These are phyloP conservation scores for Xylariomycetidae sp. DNA, from an alignment of 2,329 filamentous ascomycete species.

Conservation along the genomic window DNA sequence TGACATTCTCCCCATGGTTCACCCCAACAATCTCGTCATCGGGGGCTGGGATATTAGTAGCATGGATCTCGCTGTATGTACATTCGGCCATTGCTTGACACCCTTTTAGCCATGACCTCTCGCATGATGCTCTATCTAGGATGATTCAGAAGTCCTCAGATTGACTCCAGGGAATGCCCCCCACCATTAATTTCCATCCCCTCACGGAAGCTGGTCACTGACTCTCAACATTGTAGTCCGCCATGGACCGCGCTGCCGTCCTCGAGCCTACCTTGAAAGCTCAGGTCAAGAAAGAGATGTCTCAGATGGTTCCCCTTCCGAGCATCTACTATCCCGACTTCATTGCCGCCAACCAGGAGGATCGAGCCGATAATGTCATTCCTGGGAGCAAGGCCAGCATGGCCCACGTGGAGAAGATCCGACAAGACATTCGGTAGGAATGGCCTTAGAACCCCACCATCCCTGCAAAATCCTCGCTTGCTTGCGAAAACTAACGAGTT, in stretches of 20 bases:
- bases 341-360: conserved; percentile 97
- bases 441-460: not conserved
- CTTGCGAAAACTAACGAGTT: no score
- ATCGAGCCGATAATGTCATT: conserved; percentile 87
- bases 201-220: no score
- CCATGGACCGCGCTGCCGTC: conserved; percentile 94
- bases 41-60: conserved; percentile 97
- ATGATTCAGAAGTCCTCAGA: no score
- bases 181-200: no score
- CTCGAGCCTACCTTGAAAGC: conserved; percentile 92
- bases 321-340: conserved; percentile 99
- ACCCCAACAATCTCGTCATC: conserved; percentile 91
- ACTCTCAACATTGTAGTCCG: no score
- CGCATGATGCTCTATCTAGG: no score
- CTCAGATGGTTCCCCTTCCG: conserved; percentile 78
- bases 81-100: no score
- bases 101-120: no score
- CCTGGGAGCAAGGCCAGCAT: conserved; percentile 77
- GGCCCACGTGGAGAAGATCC: conserved; percentile 89
- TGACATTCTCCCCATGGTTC: conserved; percentile 89
- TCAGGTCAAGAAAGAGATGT: conserved; percentile 90
- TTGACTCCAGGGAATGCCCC: no score
- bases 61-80: conserved; percentile 81
- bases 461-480: conserved; percentile 8
- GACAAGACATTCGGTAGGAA: conserved; percentile 77